Conservation (phyloP, 2,329 filamentous ascomycete genomes). For the Apiospora kogelbergensis region DNA sequence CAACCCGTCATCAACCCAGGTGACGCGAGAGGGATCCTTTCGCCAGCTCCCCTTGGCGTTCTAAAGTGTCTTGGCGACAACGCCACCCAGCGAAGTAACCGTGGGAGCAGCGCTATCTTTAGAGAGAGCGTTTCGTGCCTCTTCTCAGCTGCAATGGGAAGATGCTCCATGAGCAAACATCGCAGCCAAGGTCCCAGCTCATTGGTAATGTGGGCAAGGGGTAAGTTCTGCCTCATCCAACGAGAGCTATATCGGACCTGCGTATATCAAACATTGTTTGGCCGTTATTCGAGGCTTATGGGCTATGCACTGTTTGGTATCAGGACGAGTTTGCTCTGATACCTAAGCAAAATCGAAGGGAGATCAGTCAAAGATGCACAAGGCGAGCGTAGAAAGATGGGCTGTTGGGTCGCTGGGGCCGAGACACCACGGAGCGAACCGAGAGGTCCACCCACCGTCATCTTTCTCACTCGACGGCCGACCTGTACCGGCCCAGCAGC, state of each 20-base stretch:
- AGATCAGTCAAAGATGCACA: background rate
- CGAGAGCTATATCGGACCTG: background rate
- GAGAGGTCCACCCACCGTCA: background rate
- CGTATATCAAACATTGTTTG: background rate
- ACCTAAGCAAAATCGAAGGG: background rate
- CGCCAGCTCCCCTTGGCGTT: background rate
- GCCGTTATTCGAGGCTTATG: background rate
- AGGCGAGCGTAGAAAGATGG: background rate
- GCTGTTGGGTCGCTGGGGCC: background rate
- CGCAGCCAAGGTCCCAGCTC: background rate
- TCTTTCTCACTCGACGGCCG: background rate
- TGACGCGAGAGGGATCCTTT: background rate
- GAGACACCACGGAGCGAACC: background rate
- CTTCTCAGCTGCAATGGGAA: background rate
- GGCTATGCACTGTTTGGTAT: background rate
- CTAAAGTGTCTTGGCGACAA: background rate
- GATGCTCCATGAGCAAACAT: background rate
- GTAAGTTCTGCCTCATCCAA: background rate
- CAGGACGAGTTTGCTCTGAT: background rate
- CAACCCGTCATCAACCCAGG: background rate
- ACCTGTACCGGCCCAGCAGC: background rate
- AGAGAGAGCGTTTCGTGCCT: background rate
- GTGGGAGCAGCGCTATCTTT: background rate
- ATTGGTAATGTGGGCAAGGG: background rate
- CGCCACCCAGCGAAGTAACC: background rate